Evolutionary conservation across 2,329 filamentous ascomycete species (phyloP).

Genomic region (Cladosporium sp.): DNA sequence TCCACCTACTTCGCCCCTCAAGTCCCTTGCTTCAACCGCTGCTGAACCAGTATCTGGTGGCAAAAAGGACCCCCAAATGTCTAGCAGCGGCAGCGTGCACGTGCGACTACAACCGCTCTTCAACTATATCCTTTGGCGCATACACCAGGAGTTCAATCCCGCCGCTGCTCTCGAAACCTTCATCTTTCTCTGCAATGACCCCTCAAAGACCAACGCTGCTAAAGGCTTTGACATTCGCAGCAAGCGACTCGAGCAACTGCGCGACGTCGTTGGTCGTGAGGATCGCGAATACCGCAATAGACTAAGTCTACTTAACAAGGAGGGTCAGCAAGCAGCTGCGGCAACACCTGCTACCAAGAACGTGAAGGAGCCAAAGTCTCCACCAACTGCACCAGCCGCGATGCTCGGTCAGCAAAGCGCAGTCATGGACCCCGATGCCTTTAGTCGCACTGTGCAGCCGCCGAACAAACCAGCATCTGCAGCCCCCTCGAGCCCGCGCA

Average conservation of each 20-base stretch:
- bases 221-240: constrained; percentile 48
- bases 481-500: constrained; percentile 9
- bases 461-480: constrained; percentile 18
- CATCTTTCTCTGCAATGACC: constrained; percentile 50
- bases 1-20: constrained; percentile 19
- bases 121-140: constrained; percentile 50
- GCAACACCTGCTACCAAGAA: neutral
- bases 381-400: constrained; percentile 29
- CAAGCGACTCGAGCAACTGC: constrained; percentile 48
- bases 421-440: constrained; percentile 47
- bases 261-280: constrained; percentile 46
- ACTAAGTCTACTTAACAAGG: constrained; percentile 25
- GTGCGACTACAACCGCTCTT: constrained; percentile 43
- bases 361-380: constrained; percentile 15
- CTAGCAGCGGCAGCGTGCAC: constrained; percentile 29
- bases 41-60: constrained; percentile 13
- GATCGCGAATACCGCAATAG: constrained; percentile 44
- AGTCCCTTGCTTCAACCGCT: constrained; percentile 17
- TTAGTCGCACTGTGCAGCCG: constrained; percentile 22
- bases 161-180: constrained; percentile 46
- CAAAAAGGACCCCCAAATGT: constrained; percentile 4
- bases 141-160: constrained; percentile 46
- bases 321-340: constrained; percentile 15
- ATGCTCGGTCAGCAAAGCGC: constrained; percentile 26
- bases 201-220: constrained; percentile 42